Base-by-base conservation (phyloP, 805 yeast genomes). In the Saccharomyces eubayanus region DNA sequence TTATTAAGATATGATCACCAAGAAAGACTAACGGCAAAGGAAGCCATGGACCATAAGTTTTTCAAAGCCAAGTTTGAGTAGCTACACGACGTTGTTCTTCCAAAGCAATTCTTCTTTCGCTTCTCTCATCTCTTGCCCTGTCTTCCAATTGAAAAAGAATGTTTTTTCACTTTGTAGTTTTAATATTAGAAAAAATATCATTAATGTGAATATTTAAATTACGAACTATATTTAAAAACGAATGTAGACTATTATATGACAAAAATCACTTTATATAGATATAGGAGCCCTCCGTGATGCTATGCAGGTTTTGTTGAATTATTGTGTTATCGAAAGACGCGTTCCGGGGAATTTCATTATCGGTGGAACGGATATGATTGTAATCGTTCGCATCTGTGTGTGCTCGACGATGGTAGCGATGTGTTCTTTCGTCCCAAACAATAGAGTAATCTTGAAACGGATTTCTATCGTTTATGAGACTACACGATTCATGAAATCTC, bases 1-100 rank as follows among this genome's bases (percentile, higher is more conserved):
- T 74, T 91, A 57, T 75, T 90, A 61, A 79, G 87, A 55, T 90
- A 88, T 65, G 97, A 91, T 67, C 97, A 91, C 69, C 89, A 87
- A 66, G 86, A 85, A 67, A 79, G 97, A 67, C 77, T 89, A 48
- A 89, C 97, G 6, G 96, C 96, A 1, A 80, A 78, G 68, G 96
- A 91, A 68, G 94, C 96, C 28, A 83, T 89, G 86, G 81, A 72
- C 12, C 96, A 89, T 50, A 30, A 46, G 45, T 53, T 53, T 28
- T 53, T 53, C 72, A 78, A 78, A 55, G 59, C 61, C 20, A 59
- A 64, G 47, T 62, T 53, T 54, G 48, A 41, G 36, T 50, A 52
- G 49, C 48, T 8, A 16, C 12, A 21, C 11, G 29, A n/a, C 30
- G 10, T 4, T 28, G 31, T 21, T 31, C 30, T 12, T 20, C 16